Evolutionary conservation across 352 stramenopile species (phyloP), one percentile per base, ranked within the genome.

Genomic region (Phytophthora citricola): DNA sequence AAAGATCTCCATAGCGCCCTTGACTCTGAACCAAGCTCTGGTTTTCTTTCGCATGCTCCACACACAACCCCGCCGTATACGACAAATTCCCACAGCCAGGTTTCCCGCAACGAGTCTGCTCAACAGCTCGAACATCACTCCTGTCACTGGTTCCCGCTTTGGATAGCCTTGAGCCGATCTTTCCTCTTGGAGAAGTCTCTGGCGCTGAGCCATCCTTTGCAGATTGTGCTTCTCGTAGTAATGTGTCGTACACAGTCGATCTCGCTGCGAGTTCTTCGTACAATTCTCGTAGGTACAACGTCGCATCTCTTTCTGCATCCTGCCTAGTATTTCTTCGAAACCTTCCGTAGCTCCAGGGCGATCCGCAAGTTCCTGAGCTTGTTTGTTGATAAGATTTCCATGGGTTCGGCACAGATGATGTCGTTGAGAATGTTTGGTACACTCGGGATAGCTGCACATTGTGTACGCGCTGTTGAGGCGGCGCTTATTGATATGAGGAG

Each of bases 401-500:
- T 95, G 87, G 7, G 87, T 95, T n/a, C 87, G 84, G 45, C 87
- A 95, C 48, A 95, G 66, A 57, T 95, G 87, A 56, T 94, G 73
- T 4, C 87, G 83, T 64, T 95, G 87, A 40, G 87, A 95, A 73
- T 95, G 87, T 60, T 92, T 95, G 60, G 67, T 81, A 52, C 87
- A 95, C 26, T 79, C 79, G 0, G 87, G 87, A 67, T 92, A 95
- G 59, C 83, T 92, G 72, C 87, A 95, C 87, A 95, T 95, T 17
- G 85, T 95, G 75, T 95, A 95, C 34, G 87, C 85, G 66, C 86
- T 94, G 51, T 95, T 95, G 27, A 94, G 76, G 10, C 87, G 84
- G n/a, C 87, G 87, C 53, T 92, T 92, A 69, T 89, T 95, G 59
- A 93, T 83, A 49, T 90, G 79, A 50, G 85, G 80, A 5, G 85